A percentile compares a stretch with the other conserved stretches of the same genome.
Evolutionary conservation across 371 early-diverging fungal species (phyloP).

Genomic region (Smittium mucronatum): DNA sequence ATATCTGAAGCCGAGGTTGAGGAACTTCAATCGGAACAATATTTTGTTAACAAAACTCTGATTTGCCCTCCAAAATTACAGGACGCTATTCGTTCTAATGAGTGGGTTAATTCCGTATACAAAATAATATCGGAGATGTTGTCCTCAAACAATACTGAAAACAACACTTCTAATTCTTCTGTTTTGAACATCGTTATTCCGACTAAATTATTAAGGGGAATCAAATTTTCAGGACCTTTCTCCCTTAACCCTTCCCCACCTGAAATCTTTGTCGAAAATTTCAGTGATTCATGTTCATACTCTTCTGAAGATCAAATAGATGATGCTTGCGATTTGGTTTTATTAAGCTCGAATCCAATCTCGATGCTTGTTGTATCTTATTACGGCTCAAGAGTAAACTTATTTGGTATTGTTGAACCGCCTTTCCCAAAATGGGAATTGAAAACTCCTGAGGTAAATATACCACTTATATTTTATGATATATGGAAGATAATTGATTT

Average conservation of each 20-base stretch:
- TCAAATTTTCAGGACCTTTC: constrained; percentile 27
- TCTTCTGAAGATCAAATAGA: constrained; percentile 19
- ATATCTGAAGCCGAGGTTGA: constrained; percentile 25
- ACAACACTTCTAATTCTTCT: neutral
- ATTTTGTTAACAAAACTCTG: constrained; percentile 15
- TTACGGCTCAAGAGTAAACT: constrained; percentile 24
- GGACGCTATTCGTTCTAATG: constrained; percentile 13
- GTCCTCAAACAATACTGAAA: neutral
- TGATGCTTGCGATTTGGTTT: constrained; percentile 27
- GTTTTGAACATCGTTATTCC: constrained; percentile 17
- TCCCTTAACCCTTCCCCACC: constrained; percentile 25
- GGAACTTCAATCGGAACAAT: constrained; percentile 33
- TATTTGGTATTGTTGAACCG: constrained; percentile 32
- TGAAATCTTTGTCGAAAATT: neutral
- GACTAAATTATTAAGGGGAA: constrained; percentile 11
- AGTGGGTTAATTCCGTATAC: neutral
- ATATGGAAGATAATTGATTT: neutral
- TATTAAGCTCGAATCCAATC: constrained; percentile 21
- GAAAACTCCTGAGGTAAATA: neutral
- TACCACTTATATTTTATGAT: neutral
- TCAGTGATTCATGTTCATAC: constrained; percentile 6
- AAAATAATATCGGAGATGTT: neutral
- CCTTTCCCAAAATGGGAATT: constrained; percentile 22
- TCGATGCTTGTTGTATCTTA: constrained; percentile 25
- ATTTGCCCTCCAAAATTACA: constrained; percentile 28